phyloP scores from a whole-genome alignment of 2,329 filamentous ascomycete genomes.

The Pseudofabraea citricarpa region DNA sequence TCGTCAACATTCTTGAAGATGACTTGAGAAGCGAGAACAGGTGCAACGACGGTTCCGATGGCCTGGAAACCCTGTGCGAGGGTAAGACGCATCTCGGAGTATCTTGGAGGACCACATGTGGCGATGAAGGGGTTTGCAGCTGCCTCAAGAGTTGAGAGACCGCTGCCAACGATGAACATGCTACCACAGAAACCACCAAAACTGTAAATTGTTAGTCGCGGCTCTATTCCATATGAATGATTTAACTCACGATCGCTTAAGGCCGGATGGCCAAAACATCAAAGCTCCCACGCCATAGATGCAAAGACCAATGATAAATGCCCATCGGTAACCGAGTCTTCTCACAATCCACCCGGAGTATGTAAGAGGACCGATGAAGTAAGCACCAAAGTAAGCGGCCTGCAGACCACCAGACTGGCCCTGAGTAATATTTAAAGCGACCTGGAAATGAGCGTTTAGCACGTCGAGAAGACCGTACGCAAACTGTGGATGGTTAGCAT shows the following conservation, averaged over 20 bases:
- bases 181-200: slow-evolving; percentile 23
- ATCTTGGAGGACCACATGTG: slow-evolving; percentile 68
- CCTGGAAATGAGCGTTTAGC: slow-evolving; percentile 53
- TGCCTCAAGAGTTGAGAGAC: slow-evolving; percentile 71
- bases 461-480: slow-evolving; percentile 83
- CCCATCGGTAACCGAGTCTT: slow-evolving; percentile 70
- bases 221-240: not conserved
- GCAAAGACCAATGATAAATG: slow-evolving; percentile 70
- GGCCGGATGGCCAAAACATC: slow-evolving; percentile 78
- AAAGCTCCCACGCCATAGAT: slow-evolving; percentile 73
- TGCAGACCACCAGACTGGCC: slow-evolving; percentile 58
- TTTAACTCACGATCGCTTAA: slow-evolving; percentile 31
- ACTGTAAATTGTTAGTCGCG: slow-evolving; percentile 3
- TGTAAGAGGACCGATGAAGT: slow-evolving; percentile 62
- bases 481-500: slow-evolving; percentile 35
- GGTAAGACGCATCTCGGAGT: slow-evolving; percentile 69
- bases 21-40: slow-evolving; percentile 64
- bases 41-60: slow-evolving; percentile 67
- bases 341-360: slow-evolving; percentile 66
- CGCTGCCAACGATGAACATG: slow-evolving; percentile 68
- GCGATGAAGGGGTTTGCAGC: slow-evolving; percentile 70
- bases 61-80: slow-evolving; percentile 72
- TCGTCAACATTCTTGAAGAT: slow-evolving; percentile 54
- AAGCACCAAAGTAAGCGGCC: slow-evolving; percentile 67
- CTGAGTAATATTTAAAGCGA: slow-evolving; percentile 59